Evolutionary conservation across 169 alveolate genomes (phyloP), one percentile per base, ranked within the genome.

Genomic region (Eimeria sp.): DNA sequence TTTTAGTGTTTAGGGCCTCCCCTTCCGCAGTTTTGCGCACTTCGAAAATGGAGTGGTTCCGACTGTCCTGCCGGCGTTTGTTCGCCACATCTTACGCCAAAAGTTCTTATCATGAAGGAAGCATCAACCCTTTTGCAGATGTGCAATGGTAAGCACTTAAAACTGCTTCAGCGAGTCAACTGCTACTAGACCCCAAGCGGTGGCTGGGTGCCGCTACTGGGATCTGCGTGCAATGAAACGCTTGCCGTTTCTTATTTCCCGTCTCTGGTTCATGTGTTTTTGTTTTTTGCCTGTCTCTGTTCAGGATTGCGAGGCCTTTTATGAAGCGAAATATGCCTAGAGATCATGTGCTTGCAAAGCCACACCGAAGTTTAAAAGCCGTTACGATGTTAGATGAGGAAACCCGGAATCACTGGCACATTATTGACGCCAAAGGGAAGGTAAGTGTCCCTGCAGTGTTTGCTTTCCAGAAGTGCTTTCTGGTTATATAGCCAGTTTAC

Each of bases 241-340:
- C 40, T 0, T 34, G 3, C 40, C 40, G 40, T 34, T 34, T 34
- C 40, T 34, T 34, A 34, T 34, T 34, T 34, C 40, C 40, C 40
- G 40, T 34, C 2, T 34, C 40, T 2, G 40, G 40, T 2, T 34
- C 40, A 34, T 34, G 3, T 34, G 13, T 65, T 20, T n/a, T 20
- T 27, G 47, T 30, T 20, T 6, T 73, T 30, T 16, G 40, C 40
- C 3, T 34, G 3, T 34, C 40, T 20, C 13, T 73, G 40, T 49
- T 34, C 95, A 98, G 99, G 99, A 95, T 97, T 25, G 96, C 98
- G 14, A 82, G 94, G 82, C 99, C 99, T 16, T 98, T 97, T 83
- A 95, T 97, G 90, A 98, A 97, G 72, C 95, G 97, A 95, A 98
- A 98, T 82, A 97, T 98, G 98, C 99, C 99, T 9, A 92, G 97